Evolutionary conservation across 2,329 filamentous ascomycete genomes (phyloP).

Genomic region (Claviceps sp.): DNA sequence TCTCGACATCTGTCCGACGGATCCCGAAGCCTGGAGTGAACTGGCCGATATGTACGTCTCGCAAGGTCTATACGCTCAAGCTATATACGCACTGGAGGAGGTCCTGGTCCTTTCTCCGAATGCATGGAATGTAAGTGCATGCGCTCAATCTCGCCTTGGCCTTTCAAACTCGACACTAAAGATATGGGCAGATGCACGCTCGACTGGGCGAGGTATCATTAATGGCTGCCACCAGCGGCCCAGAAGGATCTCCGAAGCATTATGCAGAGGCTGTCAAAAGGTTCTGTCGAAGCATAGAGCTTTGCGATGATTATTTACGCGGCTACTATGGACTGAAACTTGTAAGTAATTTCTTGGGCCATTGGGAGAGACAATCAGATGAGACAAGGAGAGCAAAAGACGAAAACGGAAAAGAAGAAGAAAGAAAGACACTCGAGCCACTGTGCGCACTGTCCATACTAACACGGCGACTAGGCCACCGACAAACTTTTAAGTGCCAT

Average conservation of each 20-base stretch:
- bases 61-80: conserved; percentile 68
- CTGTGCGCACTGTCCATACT: background rate
- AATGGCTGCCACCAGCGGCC: conserved; percentile 43
- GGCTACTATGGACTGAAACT: conserved; percentile 87
- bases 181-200: conserved; percentile 58
- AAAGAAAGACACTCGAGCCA: background rate
- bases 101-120: conserved; percentile 77
- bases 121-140: conserved; percentile 75
- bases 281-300: conserved; percentile 81
- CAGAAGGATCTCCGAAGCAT: conserved; percentile 33
- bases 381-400: background rate
- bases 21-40: conserved; percentile 89
- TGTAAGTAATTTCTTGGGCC: conserved; percentile 29
- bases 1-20: conserved; percentile 73
- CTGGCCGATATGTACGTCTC: conserved; percentile 74
- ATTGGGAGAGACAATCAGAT: no score
- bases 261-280: conserved; percentile 65
- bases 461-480: conserved; percentile 27
- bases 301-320: conserved; percentile 84
- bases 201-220: conserved; percentile 73
- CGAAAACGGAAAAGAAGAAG: background rate
- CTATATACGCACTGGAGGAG: conserved; percentile 81
- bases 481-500: conserved; percentile 33
- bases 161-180: conserved; percentile 8
- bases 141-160: conserved; percentile 1